These are phyloP conservation scores for Aegilops bicornis DNA, from an alignment of 176 grass and related monocot genomes.

Conservation along the genomic window DNA sequence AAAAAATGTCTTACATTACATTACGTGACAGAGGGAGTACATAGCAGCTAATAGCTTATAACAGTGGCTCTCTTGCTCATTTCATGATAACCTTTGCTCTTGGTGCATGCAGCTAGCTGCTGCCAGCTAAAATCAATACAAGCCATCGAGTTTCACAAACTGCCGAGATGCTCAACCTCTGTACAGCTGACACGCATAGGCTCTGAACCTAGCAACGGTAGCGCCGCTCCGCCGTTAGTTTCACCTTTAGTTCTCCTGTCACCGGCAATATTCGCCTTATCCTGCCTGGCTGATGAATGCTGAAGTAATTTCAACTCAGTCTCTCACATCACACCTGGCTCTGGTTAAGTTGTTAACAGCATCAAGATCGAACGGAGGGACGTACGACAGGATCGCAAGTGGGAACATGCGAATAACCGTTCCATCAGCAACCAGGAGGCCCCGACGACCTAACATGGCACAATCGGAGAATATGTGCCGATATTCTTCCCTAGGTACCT, in stretches of 20 bases:
- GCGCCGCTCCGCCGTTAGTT: background rate
- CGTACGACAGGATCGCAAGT: background rate
- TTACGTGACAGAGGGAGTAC: no score
- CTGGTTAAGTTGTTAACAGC: background rate
- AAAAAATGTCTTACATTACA: no score
- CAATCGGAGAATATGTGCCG: constrained; percentile 31
- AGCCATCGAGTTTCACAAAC: background rate
- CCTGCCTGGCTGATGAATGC: background rate
- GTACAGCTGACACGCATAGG: background rate
- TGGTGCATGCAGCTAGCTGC: background rate
- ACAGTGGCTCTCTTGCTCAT: background rate
- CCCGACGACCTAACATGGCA: background rate
- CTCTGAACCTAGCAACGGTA: background rate
- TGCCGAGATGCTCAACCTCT: background rate
- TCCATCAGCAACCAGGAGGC: background rate
- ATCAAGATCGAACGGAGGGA: background rate
- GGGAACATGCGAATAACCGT: constrained; percentile 24
- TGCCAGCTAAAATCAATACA: background rate
- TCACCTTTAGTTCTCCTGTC: constrained; percentile 23
- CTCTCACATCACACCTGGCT: background rate
- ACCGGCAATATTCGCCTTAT: constrained; percentile 15
- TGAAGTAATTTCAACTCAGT: background rate
- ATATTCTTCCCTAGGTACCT: constrained; percentile 9
- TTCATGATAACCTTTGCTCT: background rate
- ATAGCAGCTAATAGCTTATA: no score